A percentile compares a stretch with the other conserved stretches of the same genome.
These are phyloP conservation scores for Zalerion maritima DNA, from an alignment of 495 filamentous ascomycete genomes.

Conservation along the genomic window DNA sequence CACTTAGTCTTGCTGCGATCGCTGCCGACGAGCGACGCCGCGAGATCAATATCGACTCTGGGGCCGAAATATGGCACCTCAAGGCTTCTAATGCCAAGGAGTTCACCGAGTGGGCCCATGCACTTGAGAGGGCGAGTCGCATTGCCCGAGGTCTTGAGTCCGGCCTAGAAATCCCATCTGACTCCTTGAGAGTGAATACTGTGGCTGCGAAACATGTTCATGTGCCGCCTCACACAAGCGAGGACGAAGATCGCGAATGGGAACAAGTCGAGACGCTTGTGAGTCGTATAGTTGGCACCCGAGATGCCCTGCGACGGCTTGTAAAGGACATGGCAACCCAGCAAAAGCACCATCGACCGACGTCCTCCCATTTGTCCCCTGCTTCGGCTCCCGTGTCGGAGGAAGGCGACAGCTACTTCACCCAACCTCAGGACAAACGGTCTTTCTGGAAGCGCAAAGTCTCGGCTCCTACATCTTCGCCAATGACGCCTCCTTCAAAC, in stretches of 20 bases:
- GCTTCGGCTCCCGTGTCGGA: constrained; percentile 24
- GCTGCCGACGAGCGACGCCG: constrained; percentile 71
- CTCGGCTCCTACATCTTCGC: constrained; percentile 36
- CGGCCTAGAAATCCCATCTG: constrained; percentile 14
- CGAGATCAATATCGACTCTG: constrained; percentile 93
- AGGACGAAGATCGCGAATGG: constrained; percentile 71
- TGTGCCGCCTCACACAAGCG: constrained; percentile 13
- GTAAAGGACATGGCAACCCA: constrained; percentile 70
- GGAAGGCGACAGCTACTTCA: constrained; percentile 30
- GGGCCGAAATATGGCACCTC: constrained; percentile 95
- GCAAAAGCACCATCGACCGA: constrained; percentile 20
- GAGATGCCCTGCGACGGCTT: constrained; percentile 73
- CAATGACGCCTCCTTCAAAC: constrained; percentile 27
- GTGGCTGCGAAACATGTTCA: constrained; percentile 9
- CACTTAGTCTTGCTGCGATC: constrained; percentile 77
- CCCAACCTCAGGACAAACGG: constrained; percentile 27
- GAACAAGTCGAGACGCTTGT: constrained; percentile 66
- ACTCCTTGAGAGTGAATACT: constrained; percentile 4
- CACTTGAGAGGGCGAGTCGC: constrained; percentile 63
- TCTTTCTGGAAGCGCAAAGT: constrained; percentile 92
- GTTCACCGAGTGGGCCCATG: constrained; percentile 73
- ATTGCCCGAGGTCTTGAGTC: constrained; percentile 32
- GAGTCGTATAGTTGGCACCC: constrained; percentile 66
- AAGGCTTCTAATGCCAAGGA: constrained; percentile 66
- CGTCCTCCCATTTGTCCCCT: constrained; percentile 26